phyloP scores from a whole-genome alignment of 768 basidiomycete species.

The Lentinula lateritia region DNA sequence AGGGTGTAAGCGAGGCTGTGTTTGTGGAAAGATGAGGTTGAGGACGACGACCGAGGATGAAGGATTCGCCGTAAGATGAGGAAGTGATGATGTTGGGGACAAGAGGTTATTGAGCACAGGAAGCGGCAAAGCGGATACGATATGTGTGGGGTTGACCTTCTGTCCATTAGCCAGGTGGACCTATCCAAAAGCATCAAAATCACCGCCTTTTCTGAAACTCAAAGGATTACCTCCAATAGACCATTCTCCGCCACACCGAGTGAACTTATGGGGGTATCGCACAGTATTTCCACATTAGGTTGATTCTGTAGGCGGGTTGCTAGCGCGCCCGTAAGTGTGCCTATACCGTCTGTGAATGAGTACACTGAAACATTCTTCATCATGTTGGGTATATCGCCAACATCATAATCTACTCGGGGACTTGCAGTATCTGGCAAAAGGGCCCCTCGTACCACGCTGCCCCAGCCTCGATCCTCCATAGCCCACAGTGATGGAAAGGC shows the following conservation, averaged over 20 bases:
- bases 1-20: conserved; percentile 57
- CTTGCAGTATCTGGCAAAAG: conserved; percentile 20
- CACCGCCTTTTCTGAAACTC: neutral
- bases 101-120: conserved; percentile 42
- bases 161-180: conserved; percentile 27
- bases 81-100: conserved; percentile 34
- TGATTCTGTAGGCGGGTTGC: conserved; percentile 35
- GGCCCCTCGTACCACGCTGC: conserved; percentile 65
- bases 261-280: conserved; percentile 31
- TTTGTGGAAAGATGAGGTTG: conserved; percentile 74
- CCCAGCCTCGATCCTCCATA: conserved; percentile 59
- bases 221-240: conserved; percentile 39
- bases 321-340: conserved; percentile 57
- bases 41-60: conserved; percentile 81
- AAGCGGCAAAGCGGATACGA: conserved; percentile 77
- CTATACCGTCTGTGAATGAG: conserved; percentile 75
- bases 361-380: conserved; percentile 70
- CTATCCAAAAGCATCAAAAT: conserved; percentile 3
- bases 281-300: conserved; percentile 55
- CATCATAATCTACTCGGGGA: conserved; percentile 29
- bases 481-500: conserved; percentile 75
- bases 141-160: conserved; percentile 45
- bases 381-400: conserved; percentile 40
- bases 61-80: conserved; percentile 66
- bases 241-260: conserved; percentile 28